Evolutionary conservation across 352 stramenopile species (phyloP).

Genomic region (Stramenopiles sp.): DNA sequence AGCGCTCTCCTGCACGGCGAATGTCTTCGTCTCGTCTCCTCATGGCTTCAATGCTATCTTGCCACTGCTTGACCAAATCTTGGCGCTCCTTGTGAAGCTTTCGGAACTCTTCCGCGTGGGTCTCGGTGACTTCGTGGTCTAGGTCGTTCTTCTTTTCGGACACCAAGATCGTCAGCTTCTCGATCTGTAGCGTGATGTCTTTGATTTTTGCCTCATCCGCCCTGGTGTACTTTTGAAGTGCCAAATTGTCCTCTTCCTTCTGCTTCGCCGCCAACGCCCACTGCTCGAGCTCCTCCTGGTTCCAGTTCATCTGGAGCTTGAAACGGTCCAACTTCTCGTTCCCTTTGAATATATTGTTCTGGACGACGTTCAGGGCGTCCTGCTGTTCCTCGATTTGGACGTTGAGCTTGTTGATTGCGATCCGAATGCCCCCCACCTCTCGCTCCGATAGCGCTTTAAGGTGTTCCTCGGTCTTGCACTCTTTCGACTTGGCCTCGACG

Average conservation of each 20-base stretch:
- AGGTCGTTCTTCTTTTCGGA: constrained; percentile 47
- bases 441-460: constrained; percentile 63
- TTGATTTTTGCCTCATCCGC: constrained; percentile 84
- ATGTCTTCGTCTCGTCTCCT: constrained; percentile 74
- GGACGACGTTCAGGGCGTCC: constrained; percentile 55
- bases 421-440: constrained; percentile 53
- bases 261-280: constrained; percentile 79
- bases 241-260: constrained; percentile 81
- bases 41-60: constrained; percentile 76
- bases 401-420: constrained; percentile 29
- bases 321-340: constrained; percentile 85
- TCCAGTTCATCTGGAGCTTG: constrained; percentile 91
- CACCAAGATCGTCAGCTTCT: constrained; percentile 66
- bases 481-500: constrained; percentile 66
- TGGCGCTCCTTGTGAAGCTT: constrained; percentile 72
- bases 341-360: constrained; percentile 68
- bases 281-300: constrained; percentile 91
- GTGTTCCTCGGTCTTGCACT: constrained; percentile 76
- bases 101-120: constrained; percentile 75
- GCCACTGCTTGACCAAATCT: constrained; percentile 77
- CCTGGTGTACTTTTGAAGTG: constrained; percentile 70
- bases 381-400: constrained; percentile 52
- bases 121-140: constrained; percentile 60
- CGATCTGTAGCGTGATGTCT: constrained; percentile 69
- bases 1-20: constrained; percentile 59